A percentile compares a stretch with the other conserved stretches of the same genome.
phyloP scores from a whole-genome alignment of 139 green algal genomes.

The Eudorina sp. region DNA sequence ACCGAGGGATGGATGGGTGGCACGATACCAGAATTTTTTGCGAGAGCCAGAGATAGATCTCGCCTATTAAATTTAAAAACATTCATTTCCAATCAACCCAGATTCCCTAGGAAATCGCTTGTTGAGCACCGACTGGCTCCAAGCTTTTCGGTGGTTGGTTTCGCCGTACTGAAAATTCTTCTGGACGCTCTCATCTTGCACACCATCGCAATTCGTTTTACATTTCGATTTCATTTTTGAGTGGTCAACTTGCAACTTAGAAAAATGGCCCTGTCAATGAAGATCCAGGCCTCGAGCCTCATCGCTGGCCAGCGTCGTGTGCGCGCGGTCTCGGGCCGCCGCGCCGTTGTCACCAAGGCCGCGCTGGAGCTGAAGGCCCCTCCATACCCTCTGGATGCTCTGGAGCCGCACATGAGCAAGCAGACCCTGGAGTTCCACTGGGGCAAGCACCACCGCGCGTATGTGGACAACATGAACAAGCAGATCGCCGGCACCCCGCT shows the following conservation, averaged over 20 bases:
- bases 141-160: neutral
- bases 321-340: conserved; percentile 8
- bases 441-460: conserved; percentile 94
- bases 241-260: neutral
- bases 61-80: neutral
- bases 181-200: neutral
- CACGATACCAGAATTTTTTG: no score
- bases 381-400: conserved; percentile 75
- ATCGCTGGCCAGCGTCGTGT: conserved; percentile 39
- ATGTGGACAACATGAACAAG: conserved; percentile 95
- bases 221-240: neutral
- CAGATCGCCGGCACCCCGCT: conserved; percentile 92
- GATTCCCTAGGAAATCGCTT: no score
- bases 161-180: conserved; percentile 24
- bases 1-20: no score
- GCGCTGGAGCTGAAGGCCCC: conserved; percentile 68
- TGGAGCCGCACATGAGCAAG: conserved; percentile 84
- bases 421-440: conserved; percentile 90
- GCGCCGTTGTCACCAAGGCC: conserved; percentile 49
- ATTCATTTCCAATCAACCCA: neutral
- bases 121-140: neutral
- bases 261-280: conserved; percentile 53
- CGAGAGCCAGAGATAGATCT: neutral
- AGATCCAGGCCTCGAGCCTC: conserved; percentile 38
- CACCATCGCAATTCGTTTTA: neutral